phyloP scores from a whole-genome alignment of 768 basidiomycete species.

The Stropharia rugosoannulata region DNA sequence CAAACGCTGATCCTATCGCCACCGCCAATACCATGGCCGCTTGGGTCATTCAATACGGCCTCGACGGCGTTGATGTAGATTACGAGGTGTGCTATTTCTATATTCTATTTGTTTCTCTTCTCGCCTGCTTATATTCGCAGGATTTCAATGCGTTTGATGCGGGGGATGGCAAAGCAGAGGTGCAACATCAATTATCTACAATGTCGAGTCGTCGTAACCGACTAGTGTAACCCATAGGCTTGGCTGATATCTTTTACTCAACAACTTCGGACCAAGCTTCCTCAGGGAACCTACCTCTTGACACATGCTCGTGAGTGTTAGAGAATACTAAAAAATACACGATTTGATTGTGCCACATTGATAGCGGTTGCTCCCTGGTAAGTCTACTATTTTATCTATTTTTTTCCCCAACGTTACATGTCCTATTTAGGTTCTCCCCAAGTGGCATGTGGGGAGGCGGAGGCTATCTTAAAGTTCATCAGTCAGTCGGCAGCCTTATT shows the following conservation, averaged over 20 bases:
- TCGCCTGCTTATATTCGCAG: constrained; percentile 24
- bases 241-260: constrained; percentile 57
- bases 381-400: neutral
- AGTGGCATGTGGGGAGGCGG: constrained; percentile 39
- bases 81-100: constrained; percentile 45
- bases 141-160: constrained; percentile 62
- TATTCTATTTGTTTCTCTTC: neutral
- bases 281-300: constrained; percentile 47
- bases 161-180: constrained; percentile 52
- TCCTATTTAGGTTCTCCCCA: constrained; percentile 38
- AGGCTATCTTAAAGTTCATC: constrained; percentile 55
- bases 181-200: constrained; percentile 7
- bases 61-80: constrained; percentile 77
- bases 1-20: constrained; percentile 55
- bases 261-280: constrained; percentile 47
- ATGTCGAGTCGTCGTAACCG: neutral
- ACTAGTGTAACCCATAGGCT: constrained; percentile 21
- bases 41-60: constrained; percentile 57
- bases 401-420: neutral
- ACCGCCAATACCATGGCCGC: constrained; percentile 65
- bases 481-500: constrained; percentile 52
- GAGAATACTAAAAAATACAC: neutral
- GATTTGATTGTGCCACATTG: constrained; percentile 7
- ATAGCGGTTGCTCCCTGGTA: constrained; percentile 51
- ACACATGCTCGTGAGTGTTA: constrained; percentile 51